Conservation (phyloP, 768 basidiomycete genomes). For the Boletus subparvulus region DNA sequence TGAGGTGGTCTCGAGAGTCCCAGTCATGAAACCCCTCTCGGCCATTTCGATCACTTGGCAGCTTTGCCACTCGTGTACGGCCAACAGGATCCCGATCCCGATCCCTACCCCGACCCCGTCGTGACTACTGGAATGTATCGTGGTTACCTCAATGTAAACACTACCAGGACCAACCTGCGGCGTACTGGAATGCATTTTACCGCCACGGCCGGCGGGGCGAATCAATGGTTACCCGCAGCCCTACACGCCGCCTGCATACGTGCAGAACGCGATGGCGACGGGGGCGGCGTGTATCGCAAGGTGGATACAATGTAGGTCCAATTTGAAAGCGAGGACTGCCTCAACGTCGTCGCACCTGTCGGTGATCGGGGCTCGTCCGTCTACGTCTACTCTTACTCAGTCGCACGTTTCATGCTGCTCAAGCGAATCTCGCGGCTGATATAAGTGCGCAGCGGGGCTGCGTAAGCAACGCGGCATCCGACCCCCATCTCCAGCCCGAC, state of each 20-base stretch:
- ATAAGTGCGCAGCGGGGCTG: background rate
- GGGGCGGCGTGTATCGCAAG: conserved; percentile 4
- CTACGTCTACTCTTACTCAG: background rate
- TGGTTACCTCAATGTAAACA: conserved; percentile 3
- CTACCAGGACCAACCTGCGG: background rate
- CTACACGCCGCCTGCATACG: conserved; percentile 15
- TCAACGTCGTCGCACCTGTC: background rate
- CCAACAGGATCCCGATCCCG: background rate
- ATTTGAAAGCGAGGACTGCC: background rate
- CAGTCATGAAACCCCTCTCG: no score
- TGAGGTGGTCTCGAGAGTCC: no score
- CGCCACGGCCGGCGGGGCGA: background rate
- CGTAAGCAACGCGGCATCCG: background rate
- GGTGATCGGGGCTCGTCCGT: background rate
- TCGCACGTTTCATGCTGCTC: background rate
- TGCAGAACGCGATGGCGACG: conserved; percentile 5
- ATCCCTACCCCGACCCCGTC: background rate
- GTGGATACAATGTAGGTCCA: background rate
- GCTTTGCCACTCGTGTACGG: no score
- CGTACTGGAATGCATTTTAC: background rate
- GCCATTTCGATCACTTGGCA: no score
- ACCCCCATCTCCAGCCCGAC: background rate
- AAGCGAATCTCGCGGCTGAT: background rate
- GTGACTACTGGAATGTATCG: conserved; percentile 1
- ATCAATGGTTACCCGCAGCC: conserved; percentile 8